Evolutionary conservation across 2,329 filamentous ascomycete genomes (phyloP).

Genomic region (Ophiostoma pallidulum): DNA sequence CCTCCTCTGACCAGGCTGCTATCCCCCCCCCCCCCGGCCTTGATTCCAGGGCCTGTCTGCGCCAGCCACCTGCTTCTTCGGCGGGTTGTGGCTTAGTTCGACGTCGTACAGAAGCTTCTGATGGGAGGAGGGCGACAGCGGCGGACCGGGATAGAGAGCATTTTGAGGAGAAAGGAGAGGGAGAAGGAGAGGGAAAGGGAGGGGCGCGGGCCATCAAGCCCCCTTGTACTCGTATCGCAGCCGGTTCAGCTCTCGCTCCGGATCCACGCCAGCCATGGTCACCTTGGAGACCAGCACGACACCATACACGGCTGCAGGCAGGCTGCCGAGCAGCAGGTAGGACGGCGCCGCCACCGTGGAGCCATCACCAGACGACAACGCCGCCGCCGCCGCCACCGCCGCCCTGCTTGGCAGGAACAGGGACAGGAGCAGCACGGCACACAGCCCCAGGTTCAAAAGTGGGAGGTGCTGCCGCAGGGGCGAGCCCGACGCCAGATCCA

Average conservation of each 20-base stretch:
- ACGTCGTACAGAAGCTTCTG: slow-evolving; percentile 3
- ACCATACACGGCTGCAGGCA: slow-evolving; percentile 50
- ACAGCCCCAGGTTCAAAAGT: slow-evolving; percentile 50
- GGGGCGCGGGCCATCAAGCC: slow-evolving; percentile 31
- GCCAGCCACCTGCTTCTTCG: no score
- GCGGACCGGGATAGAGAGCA: background rate
- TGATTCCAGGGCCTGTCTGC: no score
- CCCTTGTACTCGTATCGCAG: slow-evolving; percentile 61
- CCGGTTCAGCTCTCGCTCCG: slow-evolving; percentile 51
- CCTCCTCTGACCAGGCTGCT: no score
- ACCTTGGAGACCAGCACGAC: slow-evolving; percentile 53
- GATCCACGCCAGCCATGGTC: slow-evolving; percentile 59
- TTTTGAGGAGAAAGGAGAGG: background rate
- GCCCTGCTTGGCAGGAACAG: slow-evolving; percentile 25
- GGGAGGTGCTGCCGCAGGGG: slow-evolving; percentile 52
- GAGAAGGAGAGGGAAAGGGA: background rate
- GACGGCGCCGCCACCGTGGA: slow-evolving; percentile 24
- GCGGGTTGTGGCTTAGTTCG: background rate
- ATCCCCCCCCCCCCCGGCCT: no score
- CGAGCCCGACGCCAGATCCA: background rate
- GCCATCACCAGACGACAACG: no score
- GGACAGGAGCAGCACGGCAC: slow-evolving; percentile 38
- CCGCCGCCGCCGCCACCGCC: slow-evolving; percentile 22
- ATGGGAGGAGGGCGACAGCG: background rate
- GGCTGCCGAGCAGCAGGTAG: slow-evolving; percentile 29